Base-by-base conservation (phyloP, 2,329 filamentous ascomycete genomes). In the Aspergillus amoenus region DNA sequence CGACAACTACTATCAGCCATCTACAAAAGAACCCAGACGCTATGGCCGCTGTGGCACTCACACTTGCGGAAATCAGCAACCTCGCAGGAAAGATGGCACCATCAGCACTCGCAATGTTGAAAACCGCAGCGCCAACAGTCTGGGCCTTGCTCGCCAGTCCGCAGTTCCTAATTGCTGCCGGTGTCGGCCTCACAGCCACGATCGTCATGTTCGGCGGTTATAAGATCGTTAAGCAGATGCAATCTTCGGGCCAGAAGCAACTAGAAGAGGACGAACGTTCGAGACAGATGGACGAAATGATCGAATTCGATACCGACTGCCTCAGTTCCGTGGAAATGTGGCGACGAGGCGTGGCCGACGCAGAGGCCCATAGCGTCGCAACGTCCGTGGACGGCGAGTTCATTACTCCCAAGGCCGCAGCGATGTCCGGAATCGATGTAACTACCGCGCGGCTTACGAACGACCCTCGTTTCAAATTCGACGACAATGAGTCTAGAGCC, bases 141-240 rank as follows among this genome's bases (percentile, higher is more conserved):
- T 93, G 96, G 66, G 90, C 88, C 0, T 82, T 99, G 21, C 84
- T 99, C 3, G 87, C 91, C 0, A 93, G 89, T 56, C 94, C 94
- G 1, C 91, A 99, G 69, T 99, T 99, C 71, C 84, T 97, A 61
- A 96, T 99, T 66, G 92, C 92, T 4, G 91, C 90, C 0, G 90
- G 93, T 43, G 86, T 96, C 13, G 91, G 90, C 0, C 87, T 96
- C 0, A 94, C 94, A 13, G 88, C 96, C n/a, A 97, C 94, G 0
- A 87, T 97, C 8, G 91, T 99, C 67, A 93, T 94, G 73, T 91
- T 99, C 59, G 94, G 94, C 53, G 93, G 94, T 5, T 97, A 91
- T 84, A 97, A 96, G 78, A 97, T 99, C 72, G 87, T 99, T 76
- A 95, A 97, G 81, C 88, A 87, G 66, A 90, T 97, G 64, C 61